Evolutionary conservation across 2,329 filamentous ascomycete genomes (phyloP), one percentile per base, ranked within the genome.

Genomic region (Clonostachys chloroleuca): DNA sequence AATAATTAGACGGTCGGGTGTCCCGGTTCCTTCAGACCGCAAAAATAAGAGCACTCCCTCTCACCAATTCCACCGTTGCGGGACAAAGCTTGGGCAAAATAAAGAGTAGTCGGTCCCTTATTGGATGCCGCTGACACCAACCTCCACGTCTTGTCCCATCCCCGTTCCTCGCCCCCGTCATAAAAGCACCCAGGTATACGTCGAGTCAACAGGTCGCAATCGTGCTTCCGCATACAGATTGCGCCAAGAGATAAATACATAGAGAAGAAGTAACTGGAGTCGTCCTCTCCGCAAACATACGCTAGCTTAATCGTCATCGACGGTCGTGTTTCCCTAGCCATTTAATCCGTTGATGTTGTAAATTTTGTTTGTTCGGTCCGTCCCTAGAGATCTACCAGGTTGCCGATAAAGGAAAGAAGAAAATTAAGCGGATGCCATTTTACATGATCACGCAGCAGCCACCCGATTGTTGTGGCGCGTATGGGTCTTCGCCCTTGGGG

Each of bases 401-500:
- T 42, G 20, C 34, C 36, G 12, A 16, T 48, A 41, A 41, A 34
- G 24, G 16, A 37, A 33, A 24, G 37, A 46, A 45, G 16, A 36
- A 47, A 46, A 46, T 49, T 12, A 34, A 34, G 37, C 20, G 16
- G 33, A 12, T 14, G 12, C 14, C 18, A 52, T 49, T 55, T 67
- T 81, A 97, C 92, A 97, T 97, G 72, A 99, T 84, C 61, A 87
- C 80, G 75, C 94, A 99, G 83, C 94, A 99, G 61, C 91, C 88
- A 64, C 84, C 87, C 58, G 82, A 89, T 74, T 95, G 90, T 76
- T 95, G 92, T 57, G 92, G 92, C 61, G 92, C 91, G 67, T 99
- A 99, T n/a, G 94, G 94, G 67, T 99, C 94, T 66, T 97, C 94
- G 68, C 88, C 86, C 77, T 91, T 92, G 64, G 95, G 90, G 55